phyloP scores from a whole-genome alignment of 371 early-diverging fungal genomes.

The Cokeromyces recurvatus region DNA sequence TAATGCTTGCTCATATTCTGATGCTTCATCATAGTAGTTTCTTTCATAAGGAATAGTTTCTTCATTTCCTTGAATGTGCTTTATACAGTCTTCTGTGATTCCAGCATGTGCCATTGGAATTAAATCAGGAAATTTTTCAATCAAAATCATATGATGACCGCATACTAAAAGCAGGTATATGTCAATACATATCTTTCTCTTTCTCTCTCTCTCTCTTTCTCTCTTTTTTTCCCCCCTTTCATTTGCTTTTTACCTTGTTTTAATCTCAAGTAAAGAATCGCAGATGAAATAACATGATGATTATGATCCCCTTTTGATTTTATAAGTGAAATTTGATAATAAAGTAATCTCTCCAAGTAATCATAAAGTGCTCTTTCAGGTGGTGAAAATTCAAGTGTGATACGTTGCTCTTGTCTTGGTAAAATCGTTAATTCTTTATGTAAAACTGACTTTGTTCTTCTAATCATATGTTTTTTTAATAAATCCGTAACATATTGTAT shows the following conservation, averaged over 20 bases:
- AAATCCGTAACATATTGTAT: slow-evolving; percentile 26
- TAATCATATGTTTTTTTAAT: slow-evolving; percentile 33
- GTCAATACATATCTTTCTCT: too few relatives aligned
- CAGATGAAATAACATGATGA: slow-evolving; percentile 9
- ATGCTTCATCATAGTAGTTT: slow-evolving; percentile 16
- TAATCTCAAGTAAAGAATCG: slow-evolving; percentile 32
- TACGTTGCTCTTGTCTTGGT: slow-evolving; percentile 29
- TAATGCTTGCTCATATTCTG: slow-evolving; percentile 23
- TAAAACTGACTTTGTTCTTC: slow-evolving; percentile 25
- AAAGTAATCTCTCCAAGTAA: slow-evolving; percentile 34
- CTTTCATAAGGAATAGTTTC: slow-evolving; percentile 5
- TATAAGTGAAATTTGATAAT: slow-evolving; percentile 15
- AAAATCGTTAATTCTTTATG: slow-evolving; percentile 21
- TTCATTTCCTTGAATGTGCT: slow-evolving; percentile 1
- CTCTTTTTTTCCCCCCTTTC: too few relatives aligned
- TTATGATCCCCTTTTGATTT: slow-evolving; percentile 11
- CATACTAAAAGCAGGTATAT: slow-evolving; percentile 15
- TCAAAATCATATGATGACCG: slow-evolving; percentile 31
- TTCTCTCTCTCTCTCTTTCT: too few relatives aligned
- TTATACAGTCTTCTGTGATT: slow-evolving; percentile 1
- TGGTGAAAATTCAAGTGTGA: slow-evolving; percentile 28
- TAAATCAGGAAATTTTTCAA: slow-evolving; percentile 34
- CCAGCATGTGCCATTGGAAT: slow-evolving; percentile 20
- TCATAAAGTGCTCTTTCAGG: slow-evolving; percentile 40
- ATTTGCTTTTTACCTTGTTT: slow-evolving; percentile 34